Conservation (phyloP, 2,329 filamentous ascomycete genomes). For the Torrubiellomyces zombiae region DNA sequence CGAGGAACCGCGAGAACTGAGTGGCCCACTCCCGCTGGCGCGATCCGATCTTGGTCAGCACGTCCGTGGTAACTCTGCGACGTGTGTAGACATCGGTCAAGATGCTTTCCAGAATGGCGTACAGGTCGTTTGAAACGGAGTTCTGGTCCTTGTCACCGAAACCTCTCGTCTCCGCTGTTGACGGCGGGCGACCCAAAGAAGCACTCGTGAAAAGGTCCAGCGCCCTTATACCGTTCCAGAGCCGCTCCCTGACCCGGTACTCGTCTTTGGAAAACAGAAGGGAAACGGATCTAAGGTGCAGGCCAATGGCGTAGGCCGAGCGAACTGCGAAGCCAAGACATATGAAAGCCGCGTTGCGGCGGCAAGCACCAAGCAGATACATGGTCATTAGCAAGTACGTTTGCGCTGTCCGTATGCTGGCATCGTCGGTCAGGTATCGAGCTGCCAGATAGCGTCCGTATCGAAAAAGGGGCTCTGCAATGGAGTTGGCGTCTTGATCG, state of each 20-base stretch:
- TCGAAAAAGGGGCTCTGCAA: constrained; percentile 11
- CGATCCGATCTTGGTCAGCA: constrained; percentile 10
- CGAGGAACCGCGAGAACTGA: no score
- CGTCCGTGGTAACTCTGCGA: constrained; percentile 8
- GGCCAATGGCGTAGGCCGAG: constrained; percentile 37
- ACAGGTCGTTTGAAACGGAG: constrained; percentile 2
- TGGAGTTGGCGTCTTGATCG: constrained; percentile 11
- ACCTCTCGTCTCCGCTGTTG: constrained; percentile 9
- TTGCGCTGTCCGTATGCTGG: constrained; percentile 33
- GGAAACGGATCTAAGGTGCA: constrained; percentile 21
- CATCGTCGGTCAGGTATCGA: constrained; percentile 25
- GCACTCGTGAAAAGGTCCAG: constrained; percentile 12
- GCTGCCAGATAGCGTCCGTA: constrained; percentile 12
- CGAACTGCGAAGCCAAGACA: constrained; percentile 42
- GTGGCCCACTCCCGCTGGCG: constrained; percentile 12
- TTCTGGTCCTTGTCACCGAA: constrained; percentile 9
- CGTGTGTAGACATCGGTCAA: constrained; percentile 13
- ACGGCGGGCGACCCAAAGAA: constrained; percentile 11
- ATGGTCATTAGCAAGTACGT: constrained; percentile 39
- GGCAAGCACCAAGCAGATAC: constrained; percentile 41
- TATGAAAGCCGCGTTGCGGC: constrained; percentile 44
- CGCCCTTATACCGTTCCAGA: constrained; percentile 11
- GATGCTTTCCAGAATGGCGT: constrained; percentile 14
- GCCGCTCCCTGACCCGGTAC: constrained; percentile 7
- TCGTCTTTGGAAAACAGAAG: constrained; percentile 8